Percentiles rank a stretch among this genome's conserved stretches.
phyloP scores from a whole-genome alignment of 2,329 filamentous ascomycete species.

The Colletotrichum karsti region DNA sequence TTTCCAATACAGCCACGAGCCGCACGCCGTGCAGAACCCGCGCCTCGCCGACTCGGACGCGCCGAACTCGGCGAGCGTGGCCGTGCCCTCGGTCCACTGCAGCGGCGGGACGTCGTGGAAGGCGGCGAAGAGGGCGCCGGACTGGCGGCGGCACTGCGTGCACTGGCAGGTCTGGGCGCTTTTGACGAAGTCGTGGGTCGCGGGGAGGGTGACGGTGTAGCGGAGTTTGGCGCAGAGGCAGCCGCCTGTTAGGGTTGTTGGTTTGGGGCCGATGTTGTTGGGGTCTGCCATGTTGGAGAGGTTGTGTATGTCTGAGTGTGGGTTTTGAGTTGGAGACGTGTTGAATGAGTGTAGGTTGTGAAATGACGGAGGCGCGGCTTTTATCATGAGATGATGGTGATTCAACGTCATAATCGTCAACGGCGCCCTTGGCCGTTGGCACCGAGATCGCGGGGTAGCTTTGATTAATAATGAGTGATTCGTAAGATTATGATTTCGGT shows the following conservation, averaged over 20 bases:
- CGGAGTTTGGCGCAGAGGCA: slow-evolving; percentile 60
- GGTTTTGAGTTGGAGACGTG: background rate
- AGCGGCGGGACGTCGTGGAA: slow-evolving; percentile 50
- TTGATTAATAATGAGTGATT: background rate
- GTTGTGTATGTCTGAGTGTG: too few relatives aligned
- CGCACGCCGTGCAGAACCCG: slow-evolving; percentile 58
- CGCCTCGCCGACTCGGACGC: slow-evolving; percentile 50
- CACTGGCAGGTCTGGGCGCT: slow-evolving; percentile 61
- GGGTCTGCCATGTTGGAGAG: background rate
- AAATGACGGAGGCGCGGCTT: background rate
- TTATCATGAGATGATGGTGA: background rate
- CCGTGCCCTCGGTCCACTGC: slow-evolving; percentile 36
- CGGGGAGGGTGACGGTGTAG: slow-evolving; percentile 56
- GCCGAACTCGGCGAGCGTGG: slow-evolving; percentile 47
- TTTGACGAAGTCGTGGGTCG: slow-evolving; percentile 51
- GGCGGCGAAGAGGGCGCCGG: slow-evolving; percentile 54
- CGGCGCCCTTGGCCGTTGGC: background rate
- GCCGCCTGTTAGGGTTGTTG: slow-evolving; percentile 54
- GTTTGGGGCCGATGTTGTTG: slow-evolving; percentile 25
- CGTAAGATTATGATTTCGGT: background rate
- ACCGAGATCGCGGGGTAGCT: background rate
- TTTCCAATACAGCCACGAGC: slow-evolving; percentile 58
- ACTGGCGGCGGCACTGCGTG: slow-evolving; percentile 62
- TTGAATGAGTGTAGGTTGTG: background rate
- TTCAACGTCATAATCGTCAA: slow-evolving; percentile 18